Evolutionary conservation across 371 early-diverging fungal species (phyloP).

Genomic region (Lichtheimia ornata): DNA sequence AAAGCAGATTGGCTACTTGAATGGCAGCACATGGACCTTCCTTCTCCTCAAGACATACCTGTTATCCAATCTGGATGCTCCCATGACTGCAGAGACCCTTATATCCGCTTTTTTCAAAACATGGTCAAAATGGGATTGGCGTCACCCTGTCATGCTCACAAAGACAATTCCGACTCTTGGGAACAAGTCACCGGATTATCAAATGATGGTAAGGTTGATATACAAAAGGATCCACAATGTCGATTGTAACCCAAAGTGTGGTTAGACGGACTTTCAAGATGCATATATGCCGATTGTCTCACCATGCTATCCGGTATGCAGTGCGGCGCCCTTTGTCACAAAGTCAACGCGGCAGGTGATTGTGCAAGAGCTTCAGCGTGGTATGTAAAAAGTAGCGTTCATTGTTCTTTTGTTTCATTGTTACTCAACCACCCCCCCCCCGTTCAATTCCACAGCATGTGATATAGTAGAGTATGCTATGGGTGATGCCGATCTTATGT

Average conservation of each 20-base stretch:
- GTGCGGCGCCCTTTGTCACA: constrained; percentile 36
- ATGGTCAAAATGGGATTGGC: constrained; percentile 46
- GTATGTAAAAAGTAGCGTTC: neutral
- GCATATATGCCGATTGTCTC: constrained; percentile 46
- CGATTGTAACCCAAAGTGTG: too few species aligned
- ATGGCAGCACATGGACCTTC: constrained; percentile 47
- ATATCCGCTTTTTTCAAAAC: constrained; percentile 26
- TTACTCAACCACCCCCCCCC: too few species aligned
- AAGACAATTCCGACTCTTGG: constrained; percentile 18
- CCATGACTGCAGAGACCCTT: constrained; percentile 9
- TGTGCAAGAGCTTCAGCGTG: constrained; percentile 25
- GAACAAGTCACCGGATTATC: neutral
- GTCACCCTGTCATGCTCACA: constrained; percentile 31
- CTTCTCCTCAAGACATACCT: constrained; percentile 33
- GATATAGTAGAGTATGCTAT: too few species aligned
- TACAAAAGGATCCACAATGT: too few species aligned
- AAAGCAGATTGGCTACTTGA: constrained; percentile 44
- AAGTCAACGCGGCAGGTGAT: constrained; percentile 30
- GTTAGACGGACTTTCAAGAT: constrained; percentile 27
- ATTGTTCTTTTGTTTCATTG: neutral
- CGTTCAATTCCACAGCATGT: too few species aligned
- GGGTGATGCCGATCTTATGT: neutral
- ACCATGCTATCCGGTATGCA: constrained; percentile 45
- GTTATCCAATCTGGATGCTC: neutral
- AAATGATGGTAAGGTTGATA: too few species aligned